Evolutionary conservation across 202 grass and related monocot species (phyloP).

Genomic region (Carex arenaria): DNA sequence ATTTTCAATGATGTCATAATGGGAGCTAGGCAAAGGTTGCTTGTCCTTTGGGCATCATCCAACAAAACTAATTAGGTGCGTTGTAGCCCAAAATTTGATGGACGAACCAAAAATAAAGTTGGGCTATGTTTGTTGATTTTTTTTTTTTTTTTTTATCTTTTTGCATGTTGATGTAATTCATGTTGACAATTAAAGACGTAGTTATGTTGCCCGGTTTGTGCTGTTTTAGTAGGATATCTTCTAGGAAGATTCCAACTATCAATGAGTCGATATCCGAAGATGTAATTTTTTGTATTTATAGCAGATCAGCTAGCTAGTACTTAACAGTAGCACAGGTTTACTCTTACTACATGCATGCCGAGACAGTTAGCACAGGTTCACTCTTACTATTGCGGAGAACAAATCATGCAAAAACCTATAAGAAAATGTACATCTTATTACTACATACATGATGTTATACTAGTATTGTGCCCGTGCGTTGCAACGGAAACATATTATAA

Average conservation of each 20-base stretch:
- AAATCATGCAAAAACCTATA: neutral
- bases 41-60: neutral
- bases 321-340: neutral
- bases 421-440: neutral
- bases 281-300: neutral
- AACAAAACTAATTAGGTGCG: neutral
- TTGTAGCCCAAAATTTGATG: neutral
- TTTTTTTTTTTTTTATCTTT: neutral
- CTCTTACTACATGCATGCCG: neutral
- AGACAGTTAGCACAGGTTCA: no score
- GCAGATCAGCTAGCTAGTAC: neutral
- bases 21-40: neutral
- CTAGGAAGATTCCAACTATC: neutral
- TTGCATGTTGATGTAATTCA: neutral
- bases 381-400: neutral
- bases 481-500: no score
- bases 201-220: neutral
- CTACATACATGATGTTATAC: neutral
- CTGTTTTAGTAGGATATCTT: neutral
- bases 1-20: neutral
- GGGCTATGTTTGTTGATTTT: neutral
- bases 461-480: no score
- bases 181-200: neutral
- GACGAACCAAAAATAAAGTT: neutral
- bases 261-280: no score